Evolutionary conservation across 148 eudicot species (phyloP).

Genomic region (Silene latifolia): DNA sequence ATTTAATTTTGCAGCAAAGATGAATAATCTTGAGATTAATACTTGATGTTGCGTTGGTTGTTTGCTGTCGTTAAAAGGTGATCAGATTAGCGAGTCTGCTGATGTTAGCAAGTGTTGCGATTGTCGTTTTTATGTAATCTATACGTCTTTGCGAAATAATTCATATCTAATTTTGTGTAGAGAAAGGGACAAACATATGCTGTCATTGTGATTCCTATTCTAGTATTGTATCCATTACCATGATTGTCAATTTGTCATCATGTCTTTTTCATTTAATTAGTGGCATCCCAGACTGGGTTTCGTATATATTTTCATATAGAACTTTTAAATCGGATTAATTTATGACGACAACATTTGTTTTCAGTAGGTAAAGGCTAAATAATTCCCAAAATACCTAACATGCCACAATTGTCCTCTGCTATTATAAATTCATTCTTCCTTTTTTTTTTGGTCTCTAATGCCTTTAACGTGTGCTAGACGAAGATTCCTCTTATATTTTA

Average conservation of each 20-base stretch:
- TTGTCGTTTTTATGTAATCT: neutral
- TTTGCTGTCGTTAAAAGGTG: neutral
- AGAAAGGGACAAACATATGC: neutral
- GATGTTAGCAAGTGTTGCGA: neutral
- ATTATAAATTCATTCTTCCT: neutral
- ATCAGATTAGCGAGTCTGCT: neutral
- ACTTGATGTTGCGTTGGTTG: neutral
- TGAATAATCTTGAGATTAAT: neutral
- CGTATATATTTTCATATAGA: neutral
- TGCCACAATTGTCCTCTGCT: neutral
- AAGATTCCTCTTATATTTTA: neutral
- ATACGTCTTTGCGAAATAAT: neutral
- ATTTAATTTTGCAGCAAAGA: neutral
- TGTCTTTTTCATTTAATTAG: neutral
- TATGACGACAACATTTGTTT: neutral
- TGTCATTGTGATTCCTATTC: neutral
- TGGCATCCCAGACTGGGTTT: neutral
- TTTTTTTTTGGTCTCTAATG: neutral
- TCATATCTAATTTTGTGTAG: neutral
- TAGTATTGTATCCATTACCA: neutral
- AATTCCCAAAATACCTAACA: neutral
- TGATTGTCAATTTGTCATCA: neutral
- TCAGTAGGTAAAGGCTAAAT: neutral
- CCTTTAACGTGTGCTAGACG: neutral
- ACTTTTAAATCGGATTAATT: neutral